Evolutionary conservation across 208 protist genomes (phyloP).

Genomic region (Wallacemonas sp.): DNA sequence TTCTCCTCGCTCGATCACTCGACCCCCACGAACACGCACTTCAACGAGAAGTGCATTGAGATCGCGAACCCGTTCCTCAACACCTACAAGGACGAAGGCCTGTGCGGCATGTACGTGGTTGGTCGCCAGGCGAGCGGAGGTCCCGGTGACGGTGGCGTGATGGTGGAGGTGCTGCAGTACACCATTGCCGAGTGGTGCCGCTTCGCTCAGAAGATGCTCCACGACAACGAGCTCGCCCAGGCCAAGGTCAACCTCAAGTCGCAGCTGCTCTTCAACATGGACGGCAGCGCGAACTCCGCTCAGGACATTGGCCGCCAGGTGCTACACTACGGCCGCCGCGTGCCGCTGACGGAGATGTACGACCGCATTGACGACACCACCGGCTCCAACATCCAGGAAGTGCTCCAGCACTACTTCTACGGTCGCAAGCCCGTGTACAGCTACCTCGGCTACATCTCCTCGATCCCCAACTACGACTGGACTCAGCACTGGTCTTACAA

Average conservation of each 20-base stretch:
- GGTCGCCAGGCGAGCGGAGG: slow-evolving; percentile 57
- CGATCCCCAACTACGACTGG: slow-evolving; percentile 86
- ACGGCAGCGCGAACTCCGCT: slow-evolving; percentile 81
- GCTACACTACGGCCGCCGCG: slow-evolving; percentile 77
- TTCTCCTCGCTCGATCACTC: slow-evolving; percentile 89
- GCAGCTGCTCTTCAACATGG: slow-evolving; percentile 89
- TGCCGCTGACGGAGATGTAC: slow-evolving; percentile 90
- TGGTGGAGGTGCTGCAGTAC: slow-evolving; percentile 88
- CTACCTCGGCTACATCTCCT: slow-evolving; percentile 80
- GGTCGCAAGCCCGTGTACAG: slow-evolving; percentile 85
- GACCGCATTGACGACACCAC: slow-evolving; percentile 90
- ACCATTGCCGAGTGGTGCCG: slow-evolving; percentile 88
- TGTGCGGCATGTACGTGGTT: slow-evolving; percentile 89
- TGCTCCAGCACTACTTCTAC: slow-evolving; percentile 92
- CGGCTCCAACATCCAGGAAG: slow-evolving; percentile 80
- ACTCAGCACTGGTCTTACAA: slow-evolving; percentile 91
- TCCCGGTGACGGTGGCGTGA: slow-evolving; percentile 59
- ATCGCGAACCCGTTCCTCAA: slow-evolving; percentile 86
- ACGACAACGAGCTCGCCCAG: slow-evolving; percentile 80
- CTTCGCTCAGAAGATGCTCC: slow-evolving; percentile 82
- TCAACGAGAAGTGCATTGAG: slow-evolving; percentile 88
- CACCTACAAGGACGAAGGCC: slow-evolving; percentile 84
- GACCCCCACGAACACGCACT: slow-evolving; percentile 86
- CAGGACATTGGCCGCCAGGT: slow-evolving; percentile 88
- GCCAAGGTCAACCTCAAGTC: slow-evolving; percentile 90